A percentile compares a stretch with the other conserved stretches of the same genome.
Conservation (phyloP, 2,329 filamentous ascomycete genomes). For the Phaeosphaeria sp. region DNA sequence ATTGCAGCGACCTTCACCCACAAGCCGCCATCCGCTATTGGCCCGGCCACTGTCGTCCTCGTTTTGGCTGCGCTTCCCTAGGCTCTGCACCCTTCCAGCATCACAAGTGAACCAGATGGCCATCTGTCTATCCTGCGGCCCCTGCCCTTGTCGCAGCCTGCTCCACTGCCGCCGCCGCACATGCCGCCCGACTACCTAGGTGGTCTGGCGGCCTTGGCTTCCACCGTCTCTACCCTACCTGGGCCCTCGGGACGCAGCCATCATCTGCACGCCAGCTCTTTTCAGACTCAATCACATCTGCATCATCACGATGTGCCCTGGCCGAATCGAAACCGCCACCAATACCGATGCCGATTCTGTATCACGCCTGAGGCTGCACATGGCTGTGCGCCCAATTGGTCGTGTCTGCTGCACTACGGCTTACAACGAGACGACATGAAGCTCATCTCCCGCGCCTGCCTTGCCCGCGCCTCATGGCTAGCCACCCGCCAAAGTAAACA, state of each 20-base stretch:
- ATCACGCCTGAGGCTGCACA: constrained; percentile 22
- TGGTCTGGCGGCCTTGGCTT: constrained; percentile 13
- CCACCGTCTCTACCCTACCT: constrained; percentile 20
- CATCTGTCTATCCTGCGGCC: constrained; percentile 18
- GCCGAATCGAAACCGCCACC: constrained; percentile 27
- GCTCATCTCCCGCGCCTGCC: constrained; percentile 9
- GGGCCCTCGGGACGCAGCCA: constrained; percentile 23
- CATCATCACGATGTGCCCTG: constrained; percentile 29
- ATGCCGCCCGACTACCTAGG: constrained; percentile 22
- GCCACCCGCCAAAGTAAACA: constrained; percentile 11
- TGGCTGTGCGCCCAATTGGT: constrained; percentile 31
- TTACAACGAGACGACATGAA: constrained; percentile 18
- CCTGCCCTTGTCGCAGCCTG: constrained; percentile 18
- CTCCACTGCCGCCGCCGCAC: background rate
- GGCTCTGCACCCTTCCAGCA: constrained; percentile 33
- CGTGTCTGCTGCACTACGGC: constrained; percentile 26
- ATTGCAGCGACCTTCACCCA: constrained; percentile 39
- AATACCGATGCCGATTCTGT: constrained; percentile 22
- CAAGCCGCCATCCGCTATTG: constrained; percentile 43
- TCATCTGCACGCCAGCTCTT: constrained; percentile 39
- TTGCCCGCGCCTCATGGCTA: constrained; percentile 22
- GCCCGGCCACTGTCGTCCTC: constrained; percentile 38
- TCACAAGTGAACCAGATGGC: constrained; percentile 35
- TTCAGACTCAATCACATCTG: constrained; percentile 26
- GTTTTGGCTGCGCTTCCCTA: constrained; percentile 27